These are phyloP conservation scores for Fraxinus sp. DNA, from an alignment of 305 asterid species.

Conservation along the genomic window DNA sequence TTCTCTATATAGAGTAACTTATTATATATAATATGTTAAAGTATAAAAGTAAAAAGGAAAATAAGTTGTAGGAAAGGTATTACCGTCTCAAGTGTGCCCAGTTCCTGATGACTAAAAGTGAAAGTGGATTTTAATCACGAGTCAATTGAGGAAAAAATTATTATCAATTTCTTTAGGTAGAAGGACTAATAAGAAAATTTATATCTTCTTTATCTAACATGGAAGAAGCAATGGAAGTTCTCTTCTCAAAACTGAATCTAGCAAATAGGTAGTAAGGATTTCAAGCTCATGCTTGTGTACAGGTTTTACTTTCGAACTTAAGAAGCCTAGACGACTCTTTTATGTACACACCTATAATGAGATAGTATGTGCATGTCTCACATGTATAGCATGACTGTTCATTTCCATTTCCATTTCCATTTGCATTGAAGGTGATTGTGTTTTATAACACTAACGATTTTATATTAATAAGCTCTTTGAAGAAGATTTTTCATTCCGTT, in stretches of 20 bases:
- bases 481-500: neutral
- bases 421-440: neutral
- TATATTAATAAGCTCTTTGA: neutral
- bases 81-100: neutral
- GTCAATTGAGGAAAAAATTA: neutral
- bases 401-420: neutral
- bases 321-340: neutral
- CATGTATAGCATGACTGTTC: neutral
- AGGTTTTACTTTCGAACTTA: neutral
- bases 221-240: neutral
- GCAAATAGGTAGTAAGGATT: neutral
- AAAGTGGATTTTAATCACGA: neutral
- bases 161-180: neutral
- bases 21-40: neutral
- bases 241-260: neutral
- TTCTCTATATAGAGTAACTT: neutral
- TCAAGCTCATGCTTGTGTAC: neutral
- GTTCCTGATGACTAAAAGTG: neutral
- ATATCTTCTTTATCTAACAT: neutral
- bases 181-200: neutral
- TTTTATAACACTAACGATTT: neutral
- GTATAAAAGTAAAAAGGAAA: neutral
- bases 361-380: neutral
- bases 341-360: neutral
- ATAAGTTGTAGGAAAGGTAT: neutral